Evolutionary conservation across 2,329 filamentous ascomycete genomes (phyloP).

Genomic region (Pestalotiopsis sp.): DNA sequence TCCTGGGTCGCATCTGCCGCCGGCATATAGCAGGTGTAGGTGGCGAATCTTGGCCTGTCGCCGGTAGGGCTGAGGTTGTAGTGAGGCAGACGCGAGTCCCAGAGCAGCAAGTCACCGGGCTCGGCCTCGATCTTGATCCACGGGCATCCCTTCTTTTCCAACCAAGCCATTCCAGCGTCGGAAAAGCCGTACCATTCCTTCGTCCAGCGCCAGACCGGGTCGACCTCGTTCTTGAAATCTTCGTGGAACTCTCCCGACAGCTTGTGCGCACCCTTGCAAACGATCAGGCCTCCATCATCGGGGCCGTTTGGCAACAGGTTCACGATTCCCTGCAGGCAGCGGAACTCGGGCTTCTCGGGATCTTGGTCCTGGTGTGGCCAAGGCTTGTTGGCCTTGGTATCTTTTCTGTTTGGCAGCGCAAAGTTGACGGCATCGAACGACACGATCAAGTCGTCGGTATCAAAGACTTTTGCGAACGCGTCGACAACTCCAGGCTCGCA

Average conservation of each 20-base stretch:
- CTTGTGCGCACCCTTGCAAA: conserved; percentile 31
- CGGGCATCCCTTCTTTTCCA: conserved; percentile 33
- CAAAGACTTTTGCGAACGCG: conserved; percentile 49
- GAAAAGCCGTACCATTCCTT: conserved; percentile 39
- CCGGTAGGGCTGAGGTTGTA: conserved; percentile 41
- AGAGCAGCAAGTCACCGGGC: conserved; percentile 46
- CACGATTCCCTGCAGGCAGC: conserved; percentile 54
- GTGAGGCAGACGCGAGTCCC: conserved; percentile 38
- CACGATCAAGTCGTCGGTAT: conserved; percentile 48
- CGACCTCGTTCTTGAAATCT: conserved; percentile 28
- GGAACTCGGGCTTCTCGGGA: conserved; percentile 46
- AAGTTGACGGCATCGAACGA: conserved; percentile 52
- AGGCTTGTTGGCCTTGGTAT: conserved; percentile 40
- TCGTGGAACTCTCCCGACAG: conserved; percentile 38
- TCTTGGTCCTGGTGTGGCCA: conserved; percentile 52
- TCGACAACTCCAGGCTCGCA: conserved; percentile 47
- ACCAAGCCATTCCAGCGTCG: conserved; percentile 38
- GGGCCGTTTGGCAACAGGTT: conserved; percentile 41
- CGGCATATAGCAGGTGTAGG: conserved; percentile 45
- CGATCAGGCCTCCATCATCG: conserved; percentile 37
- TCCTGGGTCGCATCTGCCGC: conserved; percentile 41
- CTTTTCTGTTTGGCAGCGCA: conserved; percentile 37
- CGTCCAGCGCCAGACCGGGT: conserved; percentile 37
- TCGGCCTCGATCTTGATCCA: conserved; percentile 42
- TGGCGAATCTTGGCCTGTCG: conserved; percentile 31